Base-by-base conservation (phyloP, 371 early-diverging fungal species). In the Catenaria anguillulae region DNA sequence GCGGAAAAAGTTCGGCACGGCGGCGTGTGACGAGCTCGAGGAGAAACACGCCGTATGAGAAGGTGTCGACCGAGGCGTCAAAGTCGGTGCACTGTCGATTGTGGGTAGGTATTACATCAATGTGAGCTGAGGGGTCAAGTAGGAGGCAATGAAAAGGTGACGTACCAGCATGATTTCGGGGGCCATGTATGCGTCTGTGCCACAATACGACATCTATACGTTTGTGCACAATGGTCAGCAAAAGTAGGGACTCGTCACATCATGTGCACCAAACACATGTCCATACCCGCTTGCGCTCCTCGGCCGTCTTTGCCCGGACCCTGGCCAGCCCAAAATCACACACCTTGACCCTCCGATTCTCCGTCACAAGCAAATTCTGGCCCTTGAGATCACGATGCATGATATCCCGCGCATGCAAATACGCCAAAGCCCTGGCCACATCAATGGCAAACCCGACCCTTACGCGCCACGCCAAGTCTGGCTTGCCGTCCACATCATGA, bases 301-400 rank as follows among this genome's bases (percentile, higher is more conserved):
- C 70, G 26, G 60, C 64, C 10, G 52, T 67, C 19, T 62, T 8
- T 13, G 60, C 37, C 2, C 31, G 50, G 35, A 46, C 42, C 68
- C 74, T 62, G 23, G 72, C 69, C 36, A 75, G 64, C 6, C 75
- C 75, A 62, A 76, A 76, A 60, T 76, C 76, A 63, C 76, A 76
- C 13, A 75, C 66, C 60, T 76, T 76, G 4, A 74, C 54, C 8
- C 75, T 62, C 21, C 48, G 37, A 62, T 72, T 70, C 58, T 74
- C 72, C 4, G 72, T 70, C n/a, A 74, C 56, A 8, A 74, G 65
- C 37, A 74, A 59, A 42, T 74, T 74, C 26, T 68, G 68, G 34
- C 58, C 58, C 62, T 74, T 71, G 62, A 71, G 56, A 59, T 71
- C 71, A 17, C 75, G 42, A 54, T 75, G 76, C 59, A 75, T 75